Base-by-base conservation (phyloP, 495 filamentous ascomycete species). In the Penicillium ochrochloron region DNA sequence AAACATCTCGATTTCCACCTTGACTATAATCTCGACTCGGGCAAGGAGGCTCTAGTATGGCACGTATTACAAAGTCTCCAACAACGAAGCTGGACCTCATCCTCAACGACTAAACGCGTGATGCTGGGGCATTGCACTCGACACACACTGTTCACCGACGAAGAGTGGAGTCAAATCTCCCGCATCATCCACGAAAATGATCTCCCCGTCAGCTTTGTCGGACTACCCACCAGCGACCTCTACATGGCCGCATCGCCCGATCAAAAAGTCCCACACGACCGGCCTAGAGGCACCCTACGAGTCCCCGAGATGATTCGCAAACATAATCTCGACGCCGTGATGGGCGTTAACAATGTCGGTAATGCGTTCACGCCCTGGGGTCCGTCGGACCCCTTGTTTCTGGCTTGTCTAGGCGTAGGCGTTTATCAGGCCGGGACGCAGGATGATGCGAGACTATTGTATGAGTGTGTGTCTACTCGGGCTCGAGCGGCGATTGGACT, bases 321-420 rank as follows among this genome's bases (percentile, higher is more conserved):
- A 27, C 78, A 90, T 64, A 78, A 76, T 0, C 68, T 92, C 3
- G 79, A 87, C 54, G 88, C 81, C 1, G 84, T 87, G 11, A 80
- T 92, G 2, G 85, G 88, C 1, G 81, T 92, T n/a, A 92, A 92
- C 65, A 93, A 93, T 64, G 85, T 92, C 19, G 90, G 89, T 2
- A 92, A 93, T 73, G 87, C 90, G 0, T 92, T 93, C 66, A 92
- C 91, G 11, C 91, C 90, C 0, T 86, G 88, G 65, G 90, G 90
- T 0, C 85, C 77, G n/a, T 85, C 82, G n/a, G 91, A 92, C 75
- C 89, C 90, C 1, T 64, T 93, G 58, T 77, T 78, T 19, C 68
- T 92, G 53, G 88, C 88, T 42, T 87, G 84, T 51, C 69, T 88
- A 51, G 83, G 85, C 7, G 88, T 92, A 5, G 89, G 86, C 0